Evolutionary conservation across 2,329 filamentous ascomycete species (phyloP).

Genomic region (Onygenales sp.): DNA sequence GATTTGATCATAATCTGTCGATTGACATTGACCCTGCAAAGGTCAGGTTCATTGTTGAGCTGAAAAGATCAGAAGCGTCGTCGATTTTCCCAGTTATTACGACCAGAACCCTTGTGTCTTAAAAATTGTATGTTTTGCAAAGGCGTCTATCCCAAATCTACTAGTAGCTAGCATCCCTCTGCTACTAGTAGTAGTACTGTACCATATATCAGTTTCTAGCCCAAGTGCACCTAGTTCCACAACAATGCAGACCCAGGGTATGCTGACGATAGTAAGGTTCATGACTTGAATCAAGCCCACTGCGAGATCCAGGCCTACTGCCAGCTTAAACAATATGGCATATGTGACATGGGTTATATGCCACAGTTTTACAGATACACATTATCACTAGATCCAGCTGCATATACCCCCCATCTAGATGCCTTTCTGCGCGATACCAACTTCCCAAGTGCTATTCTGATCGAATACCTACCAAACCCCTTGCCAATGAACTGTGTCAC

Average conservation of each 20-base stretch:
- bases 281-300: slow-evolving; percentile 10
- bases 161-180: not conserved
- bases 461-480: slow-evolving; percentile 11
- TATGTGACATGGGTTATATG: slow-evolving; percentile 4
- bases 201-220: not conserved
- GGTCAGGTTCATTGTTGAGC: slow-evolving; percentile 6
- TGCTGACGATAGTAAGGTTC: slow-evolving; percentile 9
- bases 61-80: slow-evolving; percentile 9
- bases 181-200: too few species aligned
- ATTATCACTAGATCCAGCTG: slow-evolving; percentile 3
- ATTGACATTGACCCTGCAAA: slow-evolving; percentile 8
- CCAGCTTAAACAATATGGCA: slow-evolving; percentile 7
- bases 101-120: slow-evolving; percentile 7
- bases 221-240: slow-evolving; percentile 5
- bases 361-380: slow-evolving; percentile 9
- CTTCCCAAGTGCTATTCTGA: slow-evolving; percentile 8
- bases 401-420: slow-evolving; percentile 6
- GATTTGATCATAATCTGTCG: slow-evolving; percentile 7
- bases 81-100: slow-evolving; percentile 10
- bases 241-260: slow-evolving; percentile 10
- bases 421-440: slow-evolving; percentile 2
- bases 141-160: too few species aligned
- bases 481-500: slow-evolving; percentile 8
- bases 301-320: slow-evolving; percentile 11
- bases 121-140: slow-evolving; percentile 8